phyloP scores from a whole-genome alignment of 1,284 basidiomycete genomes.

The Waitea zeae region DNA sequence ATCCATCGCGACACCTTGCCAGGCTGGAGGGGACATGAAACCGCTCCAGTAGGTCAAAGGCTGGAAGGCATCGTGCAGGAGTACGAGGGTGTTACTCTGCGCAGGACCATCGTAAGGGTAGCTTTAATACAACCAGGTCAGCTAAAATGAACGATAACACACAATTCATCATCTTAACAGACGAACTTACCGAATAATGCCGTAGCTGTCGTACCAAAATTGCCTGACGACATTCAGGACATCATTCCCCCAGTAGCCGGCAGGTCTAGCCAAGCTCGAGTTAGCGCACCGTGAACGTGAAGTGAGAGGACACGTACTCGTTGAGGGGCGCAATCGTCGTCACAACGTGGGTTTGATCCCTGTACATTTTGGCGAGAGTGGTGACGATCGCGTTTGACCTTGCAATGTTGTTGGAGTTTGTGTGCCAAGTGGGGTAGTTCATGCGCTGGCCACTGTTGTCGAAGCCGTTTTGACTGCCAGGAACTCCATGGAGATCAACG shows the following conservation, averaged over 20 bases:
- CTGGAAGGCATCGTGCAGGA: slow-evolving; percentile 83
- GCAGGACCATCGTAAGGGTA: slow-evolving; percentile 26
- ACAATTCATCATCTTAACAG: too few relatives aligned
- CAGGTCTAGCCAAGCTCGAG: slow-evolving; percentile 36
- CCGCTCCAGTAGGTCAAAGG: slow-evolving; percentile 57
- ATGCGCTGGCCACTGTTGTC: slow-evolving; percentile 75
- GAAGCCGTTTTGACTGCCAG: slow-evolving; percentile 76
- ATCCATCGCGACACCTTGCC: slow-evolving; percentile 64
- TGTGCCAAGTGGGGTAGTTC: slow-evolving; percentile 52
- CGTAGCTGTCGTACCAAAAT: slow-evolving; percentile 62
- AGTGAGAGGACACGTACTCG: slow-evolving; percentile 36
- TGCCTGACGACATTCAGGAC: slow-evolving; percentile 42
- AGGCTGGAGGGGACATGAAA: slow-evolving; percentile 42
- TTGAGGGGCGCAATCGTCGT: slow-evolving; percentile 63
- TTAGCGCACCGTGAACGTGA: not conserved
- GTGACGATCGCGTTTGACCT: slow-evolving; percentile 59
- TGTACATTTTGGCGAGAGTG: slow-evolving; percentile 42
- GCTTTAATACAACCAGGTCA: too few relatives aligned
- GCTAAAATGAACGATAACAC: too few relatives aligned
- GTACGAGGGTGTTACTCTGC: slow-evolving; percentile 43
- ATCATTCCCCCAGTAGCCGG: slow-evolving; percentile 42
- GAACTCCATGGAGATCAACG: slow-evolving; percentile 70
- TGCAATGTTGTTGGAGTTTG: slow-evolving; percentile 42
- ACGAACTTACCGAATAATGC: slow-evolving; percentile 66
- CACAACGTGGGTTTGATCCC: slow-evolving; percentile 35